phyloP scores from a whole-genome alignment of 768 basidiomycete species.

The Mycena filopes region DNA sequence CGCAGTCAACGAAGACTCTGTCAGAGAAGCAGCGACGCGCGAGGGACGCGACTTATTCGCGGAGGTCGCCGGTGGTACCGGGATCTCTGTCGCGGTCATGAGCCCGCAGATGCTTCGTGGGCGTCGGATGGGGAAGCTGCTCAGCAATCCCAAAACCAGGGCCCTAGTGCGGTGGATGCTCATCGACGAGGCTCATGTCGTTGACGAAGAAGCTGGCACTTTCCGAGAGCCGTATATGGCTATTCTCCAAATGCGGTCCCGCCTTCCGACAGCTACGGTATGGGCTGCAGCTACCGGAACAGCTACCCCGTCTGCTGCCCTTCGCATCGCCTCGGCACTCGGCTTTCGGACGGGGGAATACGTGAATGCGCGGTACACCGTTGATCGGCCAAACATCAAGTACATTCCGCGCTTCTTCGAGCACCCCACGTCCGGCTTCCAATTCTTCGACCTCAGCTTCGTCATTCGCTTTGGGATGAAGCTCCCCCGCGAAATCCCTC shows the following conservation, averaged over 20 bases:
- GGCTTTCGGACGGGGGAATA: conserved; percentile 28
- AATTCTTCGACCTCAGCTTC: conserved; percentile 24
- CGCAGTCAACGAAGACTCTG: conserved; percentile 22
- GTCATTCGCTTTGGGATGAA: conserved; percentile 9
- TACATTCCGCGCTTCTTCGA: conserved; percentile 24
- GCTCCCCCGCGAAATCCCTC: neutral
- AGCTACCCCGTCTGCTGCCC: conserved; percentile 14
- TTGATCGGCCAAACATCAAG: conserved; percentile 28
- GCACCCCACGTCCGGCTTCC: neutral
- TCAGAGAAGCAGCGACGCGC: conserved; percentile 2
- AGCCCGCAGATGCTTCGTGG: conserved; percentile 29
- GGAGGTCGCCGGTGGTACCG: neutral
- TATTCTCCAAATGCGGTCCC: conserved; percentile 16
- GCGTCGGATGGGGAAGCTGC: neutral
- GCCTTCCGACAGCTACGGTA: conserved; percentile 25
- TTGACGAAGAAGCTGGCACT: conserved; percentile 11
- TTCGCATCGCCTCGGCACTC: conserved; percentile 18
- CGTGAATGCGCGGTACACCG: conserved; percentile 30
- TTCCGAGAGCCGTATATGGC: conserved; percentile 18
- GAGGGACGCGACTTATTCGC: conserved; percentile 6
- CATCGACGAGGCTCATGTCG: conserved; percentile 28
- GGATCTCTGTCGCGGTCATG: conserved; percentile 23
- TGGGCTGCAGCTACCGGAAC: conserved; percentile 32
- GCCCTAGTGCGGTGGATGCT: conserved; percentile 23
- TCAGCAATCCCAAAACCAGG: neutral